These are phyloP conservation scores for Xerocomellus intermedius DNA, from an alignment of 768 basidiomycete genomes.

Conservation along the genomic window DNA sequence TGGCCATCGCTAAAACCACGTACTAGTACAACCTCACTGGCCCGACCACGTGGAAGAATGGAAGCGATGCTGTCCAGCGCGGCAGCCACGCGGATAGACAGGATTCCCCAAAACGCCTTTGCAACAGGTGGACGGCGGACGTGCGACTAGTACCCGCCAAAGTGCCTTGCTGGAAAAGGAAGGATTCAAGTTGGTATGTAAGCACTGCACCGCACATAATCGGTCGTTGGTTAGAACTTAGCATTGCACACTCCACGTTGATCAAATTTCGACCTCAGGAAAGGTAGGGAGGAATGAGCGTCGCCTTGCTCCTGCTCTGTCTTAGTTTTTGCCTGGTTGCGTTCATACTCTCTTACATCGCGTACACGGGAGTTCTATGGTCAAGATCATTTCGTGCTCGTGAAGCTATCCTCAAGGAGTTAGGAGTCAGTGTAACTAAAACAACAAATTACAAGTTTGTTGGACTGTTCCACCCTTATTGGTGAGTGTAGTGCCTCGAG, in stretches of 20 bases:
- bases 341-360: slow-evolving; percentile 19
- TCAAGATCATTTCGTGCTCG: slow-evolving; percentile 23
- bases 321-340: slow-evolving; percentile 8
- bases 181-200: background rate
- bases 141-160: background rate
- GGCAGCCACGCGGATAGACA: background rate
- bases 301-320: slow-evolving; percentile 14
- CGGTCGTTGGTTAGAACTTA: background rate
- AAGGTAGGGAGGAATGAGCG: slow-evolving; percentile 10
- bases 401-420: slow-evolving; percentile 19
- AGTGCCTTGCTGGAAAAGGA: background rate
- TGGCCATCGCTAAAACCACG: slow-evolving; percentile 1
- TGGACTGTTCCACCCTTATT: slow-evolving; percentile 96
- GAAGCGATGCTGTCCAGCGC: slow-evolving; percentile 2
- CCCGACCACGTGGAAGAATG: background rate
- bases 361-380: slow-evolving; percentile 24
- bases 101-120: background rate
- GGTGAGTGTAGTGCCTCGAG: slow-evolving; percentile 47
- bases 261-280: background rate
- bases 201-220: background rate
- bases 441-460: slow-evolving; percentile 41
- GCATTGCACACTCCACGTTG: slow-evolving; percentile 2
- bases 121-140: background rate
- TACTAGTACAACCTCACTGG: background rate
- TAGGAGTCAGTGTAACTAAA: slow-evolving; percentile 4